These are phyloP conservation scores for Jamesozyma jinghongensis DNA, from an alignment of 805 yeast species.

Conservation along the genomic window DNA sequence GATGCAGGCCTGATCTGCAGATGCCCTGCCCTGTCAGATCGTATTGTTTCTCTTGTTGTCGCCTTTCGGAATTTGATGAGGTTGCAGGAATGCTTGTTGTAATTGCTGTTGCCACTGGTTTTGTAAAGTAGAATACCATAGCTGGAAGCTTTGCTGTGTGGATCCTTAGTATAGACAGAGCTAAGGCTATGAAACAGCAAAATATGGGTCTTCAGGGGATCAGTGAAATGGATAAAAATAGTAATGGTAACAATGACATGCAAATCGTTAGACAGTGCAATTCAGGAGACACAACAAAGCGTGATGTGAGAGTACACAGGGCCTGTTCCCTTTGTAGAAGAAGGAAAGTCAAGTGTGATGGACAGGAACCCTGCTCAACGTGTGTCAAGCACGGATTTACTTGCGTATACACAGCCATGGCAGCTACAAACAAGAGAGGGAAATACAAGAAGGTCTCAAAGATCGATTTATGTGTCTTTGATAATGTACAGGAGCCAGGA, in stretches of 20 bases:
- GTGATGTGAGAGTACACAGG: constrained; percentile 12
- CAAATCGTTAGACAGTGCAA: too few relatives aligned
- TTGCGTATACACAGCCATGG: constrained; percentile 10
- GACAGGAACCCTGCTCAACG: constrained; percentile 15
- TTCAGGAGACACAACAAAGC: not conserved
- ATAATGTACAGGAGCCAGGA: not conserved
- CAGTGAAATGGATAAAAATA: too few relatives aligned
- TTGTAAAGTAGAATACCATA: not conserved
- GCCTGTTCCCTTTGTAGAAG: constrained; percentile 20
- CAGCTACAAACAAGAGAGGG: not conserved
- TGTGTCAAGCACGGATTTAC: constrained; percentile 10
- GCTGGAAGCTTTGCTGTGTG: constrained; percentile 2
- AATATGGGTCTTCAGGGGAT: too few relatives aligned
- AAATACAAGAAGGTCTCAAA: constrained; percentile 1
- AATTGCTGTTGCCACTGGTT: too few relatives aligned
- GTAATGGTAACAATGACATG: too few relatives aligned
- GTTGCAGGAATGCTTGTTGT: too few relatives aligned
- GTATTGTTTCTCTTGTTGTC: too few relatives aligned
- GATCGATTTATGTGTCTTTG: too few relatives aligned
- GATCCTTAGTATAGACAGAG: not conserved
- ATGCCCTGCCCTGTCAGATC: too few relatives aligned
- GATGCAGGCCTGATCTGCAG: too few relatives aligned
- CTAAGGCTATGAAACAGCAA: too few relatives aligned
- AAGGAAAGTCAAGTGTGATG: constrained; percentile 23
- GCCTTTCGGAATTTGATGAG: too few relatives aligned